phyloP scores from a whole-genome alignment of 108 stramenopile genomes.

The Skeletonema costatum region DNA sequence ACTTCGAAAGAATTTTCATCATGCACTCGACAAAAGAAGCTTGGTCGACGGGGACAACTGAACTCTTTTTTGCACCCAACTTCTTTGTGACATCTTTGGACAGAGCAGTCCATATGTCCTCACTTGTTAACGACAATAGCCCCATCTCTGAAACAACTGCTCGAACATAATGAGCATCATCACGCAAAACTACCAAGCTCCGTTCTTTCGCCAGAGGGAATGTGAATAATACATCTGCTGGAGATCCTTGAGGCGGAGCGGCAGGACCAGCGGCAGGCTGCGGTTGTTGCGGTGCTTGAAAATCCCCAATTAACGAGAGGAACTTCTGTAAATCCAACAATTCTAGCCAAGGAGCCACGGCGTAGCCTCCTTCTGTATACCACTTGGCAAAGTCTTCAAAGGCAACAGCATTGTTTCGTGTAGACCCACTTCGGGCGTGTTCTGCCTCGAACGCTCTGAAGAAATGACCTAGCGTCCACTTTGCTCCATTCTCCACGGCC shows the following conservation, averaged over 20 bases:
- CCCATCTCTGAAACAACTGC: slow-evolving; percentile 78
- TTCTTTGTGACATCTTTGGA: slow-evolving; percentile 39
- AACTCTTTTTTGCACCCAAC: slow-evolving; percentile 24
- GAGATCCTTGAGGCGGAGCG: slow-evolving; percentile 1
- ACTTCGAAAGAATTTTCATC: slow-evolving; percentile 59
- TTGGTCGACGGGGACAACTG: slow-evolving; percentile 61
- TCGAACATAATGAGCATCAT: slow-evolving; percentile 87
- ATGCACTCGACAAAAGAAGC: slow-evolving; percentile 70
- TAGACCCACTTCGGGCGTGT: slow-evolving; percentile 15
- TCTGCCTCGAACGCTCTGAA: slow-evolving; percentile 49
- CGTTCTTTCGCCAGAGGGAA: slow-evolving; percentile 83
- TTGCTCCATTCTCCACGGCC: slow-evolving; percentile 81
- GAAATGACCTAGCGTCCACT: slow-evolving; percentile 83
- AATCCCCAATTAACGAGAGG: slow-evolving; percentile 63
- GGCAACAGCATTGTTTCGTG: slow-evolving; percentile 49
- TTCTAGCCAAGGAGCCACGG: slow-evolving; percentile 91
- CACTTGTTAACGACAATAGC: slow-evolving; percentile 59
- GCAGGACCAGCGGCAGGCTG: background rate
- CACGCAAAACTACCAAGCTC: slow-evolving; percentile 76
- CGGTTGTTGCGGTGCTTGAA: slow-evolving; percentile 19
- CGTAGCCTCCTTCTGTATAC: slow-evolving; percentile 89
- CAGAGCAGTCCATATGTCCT: slow-evolving; percentile 67
- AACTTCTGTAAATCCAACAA: slow-evolving; percentile 88
- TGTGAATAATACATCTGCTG: slow-evolving; percentile 73
- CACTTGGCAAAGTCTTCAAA: slow-evolving; percentile 90